Base-by-base conservation (phyloP, 75 land plant genomes). In the Larix kaempferi region DNA sequence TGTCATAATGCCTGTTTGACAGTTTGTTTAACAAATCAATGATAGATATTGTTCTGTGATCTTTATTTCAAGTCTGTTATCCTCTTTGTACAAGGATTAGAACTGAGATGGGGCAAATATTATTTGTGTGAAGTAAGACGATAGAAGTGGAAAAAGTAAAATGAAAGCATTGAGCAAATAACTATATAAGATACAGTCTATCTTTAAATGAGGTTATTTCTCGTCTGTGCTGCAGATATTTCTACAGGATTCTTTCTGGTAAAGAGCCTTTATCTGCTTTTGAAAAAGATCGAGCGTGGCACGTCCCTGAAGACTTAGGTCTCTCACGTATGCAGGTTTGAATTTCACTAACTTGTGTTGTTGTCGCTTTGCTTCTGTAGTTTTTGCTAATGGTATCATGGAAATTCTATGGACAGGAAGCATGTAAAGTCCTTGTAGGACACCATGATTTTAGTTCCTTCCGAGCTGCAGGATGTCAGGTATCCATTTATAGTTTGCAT, bases 361-460 rank as follows among this genome's bases (percentile, higher is more conserved):
- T 33, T 55, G 3, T 57, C 58, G 29, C 49, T n/a, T 27, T 26
- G 29, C 57, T 39, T 41, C 12, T 76, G 49, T 41, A 1, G 56
- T 74, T 52, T 56, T 74, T 74, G 57, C 37, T 74, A 56, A 74
- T 2, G 27, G 19, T 54, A 15, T 15, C 27, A 27, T 74, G 17
- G 56, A 56, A 56, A 13, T 49, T 23, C 59, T 26, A 76, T 57
- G 64, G 63, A 62, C 88, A 96, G 99, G 80, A 86, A 79, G 98
- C 99, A 64, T 92, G 98, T 75, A 80, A 86, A 57, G 75, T 87
- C 37, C 91, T 96, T 71, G 82, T 87, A 69, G 98, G 99, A 35
- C 71, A 75, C 74, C 98, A 96, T 82, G 99, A 96, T 83, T 96
- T 96, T 78, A 96, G 99, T 76, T 94, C 99, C 71, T 96, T 96